Base-by-base conservation (phyloP, 148 eudicot species). In the Mesembryanthemum crystallinum region DNA sequence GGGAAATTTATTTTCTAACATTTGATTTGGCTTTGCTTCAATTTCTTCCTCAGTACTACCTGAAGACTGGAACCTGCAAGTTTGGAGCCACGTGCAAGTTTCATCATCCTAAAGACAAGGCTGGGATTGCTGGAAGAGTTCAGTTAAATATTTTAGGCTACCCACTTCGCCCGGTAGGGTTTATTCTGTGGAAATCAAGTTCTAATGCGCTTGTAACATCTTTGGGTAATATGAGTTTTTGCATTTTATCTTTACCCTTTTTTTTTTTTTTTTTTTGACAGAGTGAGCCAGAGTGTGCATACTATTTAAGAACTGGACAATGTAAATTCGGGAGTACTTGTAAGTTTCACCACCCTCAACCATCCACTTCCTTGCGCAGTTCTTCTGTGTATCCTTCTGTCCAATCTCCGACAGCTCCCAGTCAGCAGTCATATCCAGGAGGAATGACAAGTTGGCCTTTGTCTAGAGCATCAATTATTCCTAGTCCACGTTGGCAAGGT, bases 51-150 rank as follows among this genome's bases (percentile, higher is more conserved):
- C 88, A 95, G 99, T 95, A 92, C 82, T 95, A 76, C 86, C 69
- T 95, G 85, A 95, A 92, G 86, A 95, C 98, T 7, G 99, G 97
- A 43, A 87, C 94, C 24, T 95, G 99, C 87, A 92, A 92, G 72
- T 95, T 92, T 78, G 99, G 98, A 75, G 90, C 94, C 23, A 95
- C 94, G 20, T 95, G 99, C 91, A 95, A 95, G 83, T 95, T 92
- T 86, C 86, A 95, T 83, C 99, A 95, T 80, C 99, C 99, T 76
- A 83, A 85, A 81, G 98, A 95, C 67, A 94, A 90, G 82, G 91
- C 94, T 69, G 99, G 99, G 78, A 87, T 88, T 80, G 91, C 85
- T 82, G 99, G 92, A 87, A 86, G 90, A 83, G 97, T 91, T 76
- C 73, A 91, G 21, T 73, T 91, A 64, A 92, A 95, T 85, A 66